A percentile compares a stretch with the other conserved stretches of the same genome.
Evolutionary conservation across 1,139 yeast species (phyloP).

Genomic region (Meyerozyma smithsonii): DNA sequence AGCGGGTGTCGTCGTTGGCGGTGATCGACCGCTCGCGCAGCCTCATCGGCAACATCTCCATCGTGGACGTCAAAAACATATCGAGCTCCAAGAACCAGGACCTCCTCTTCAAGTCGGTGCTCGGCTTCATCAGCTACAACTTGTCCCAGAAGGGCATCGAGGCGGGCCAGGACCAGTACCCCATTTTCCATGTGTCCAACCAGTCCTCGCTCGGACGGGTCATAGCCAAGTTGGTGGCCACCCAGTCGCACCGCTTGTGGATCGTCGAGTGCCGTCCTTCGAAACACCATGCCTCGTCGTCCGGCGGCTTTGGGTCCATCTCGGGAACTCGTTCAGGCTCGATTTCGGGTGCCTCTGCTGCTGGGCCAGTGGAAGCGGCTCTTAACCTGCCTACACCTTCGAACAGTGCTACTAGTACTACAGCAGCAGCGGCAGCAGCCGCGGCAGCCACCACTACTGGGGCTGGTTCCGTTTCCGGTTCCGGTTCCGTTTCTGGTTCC

Average conservation of each 20-base stretch:
- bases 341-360: not conserved
- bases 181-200: constrained; percentile 87
- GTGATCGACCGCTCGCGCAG: constrained; percentile 80
- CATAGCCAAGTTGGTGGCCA: constrained; percentile 91
- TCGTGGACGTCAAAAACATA: constrained; percentile 86
- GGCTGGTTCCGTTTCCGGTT: not conserved
- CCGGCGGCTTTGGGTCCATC: not conserved
- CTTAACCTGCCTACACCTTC: not conserved
- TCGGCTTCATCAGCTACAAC: constrained; percentile 83
- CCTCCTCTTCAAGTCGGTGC: constrained; percentile 72
- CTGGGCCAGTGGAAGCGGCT: not conserved
- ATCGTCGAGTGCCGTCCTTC: constrained; percentile 58
- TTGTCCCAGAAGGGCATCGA: constrained; percentile 84
- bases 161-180: constrained; percentile 94
- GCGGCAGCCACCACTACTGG: not conserved
- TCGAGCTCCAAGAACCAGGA: constrained; percentile 83
- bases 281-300: constrained; percentile 9
- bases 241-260: constrained; percentile 92
- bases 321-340: not conserved
- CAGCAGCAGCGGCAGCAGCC: not conserved
- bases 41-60: constrained; percentile 85
- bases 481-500: not conserved
- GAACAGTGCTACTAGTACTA: too few species aligned
- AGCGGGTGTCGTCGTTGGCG: constrained; percentile 85
- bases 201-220: constrained; percentile 80